Evolutionary conservation across 2,329 filamentous ascomycete genomes (phyloP).

Genomic region (Cordyceps fumosorosea): DNA sequence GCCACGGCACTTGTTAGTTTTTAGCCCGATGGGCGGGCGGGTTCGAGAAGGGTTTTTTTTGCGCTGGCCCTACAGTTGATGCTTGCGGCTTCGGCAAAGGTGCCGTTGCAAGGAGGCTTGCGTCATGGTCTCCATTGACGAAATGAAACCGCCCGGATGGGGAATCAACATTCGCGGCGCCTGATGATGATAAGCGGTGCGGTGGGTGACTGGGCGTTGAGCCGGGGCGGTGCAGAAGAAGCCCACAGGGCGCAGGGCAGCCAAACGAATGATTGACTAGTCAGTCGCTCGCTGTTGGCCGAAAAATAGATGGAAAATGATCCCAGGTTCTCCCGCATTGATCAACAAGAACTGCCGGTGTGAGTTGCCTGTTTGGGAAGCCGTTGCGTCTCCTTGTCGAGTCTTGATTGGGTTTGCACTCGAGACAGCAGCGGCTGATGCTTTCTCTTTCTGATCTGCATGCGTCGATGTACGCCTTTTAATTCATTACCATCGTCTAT

Average conservation of each 20-base stretch:
- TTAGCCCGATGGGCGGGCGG: background rate
- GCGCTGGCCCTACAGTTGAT: too few species aligned
- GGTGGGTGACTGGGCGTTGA: background rate
- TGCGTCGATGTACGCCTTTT: background rate
- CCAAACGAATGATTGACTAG: too few species aligned
- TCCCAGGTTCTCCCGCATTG: too few species aligned
- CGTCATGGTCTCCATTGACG: background rate
- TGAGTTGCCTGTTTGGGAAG: background rate
- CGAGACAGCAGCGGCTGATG: background rate
- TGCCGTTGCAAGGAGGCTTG: background rate
- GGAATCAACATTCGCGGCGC: background rate
- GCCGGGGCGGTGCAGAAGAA: background rate
- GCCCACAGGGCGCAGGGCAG: constrained; percentile 5
- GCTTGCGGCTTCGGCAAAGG: background rate
- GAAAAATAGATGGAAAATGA: background rate
- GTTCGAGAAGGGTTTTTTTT: background rate
- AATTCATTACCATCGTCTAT: background rate
- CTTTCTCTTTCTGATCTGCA: background rate
- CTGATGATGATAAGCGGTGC: too few species aligned
- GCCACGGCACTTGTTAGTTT: background rate
- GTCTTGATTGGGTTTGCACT: background rate
- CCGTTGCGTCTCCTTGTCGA: background rate
- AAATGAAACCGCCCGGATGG: background rate
- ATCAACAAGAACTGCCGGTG: background rate
- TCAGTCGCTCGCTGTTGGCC: background rate